phyloP scores from a whole-genome alignment of 2,329 filamentous ascomycete species.

The Colletotrichum australisinense region DNA sequence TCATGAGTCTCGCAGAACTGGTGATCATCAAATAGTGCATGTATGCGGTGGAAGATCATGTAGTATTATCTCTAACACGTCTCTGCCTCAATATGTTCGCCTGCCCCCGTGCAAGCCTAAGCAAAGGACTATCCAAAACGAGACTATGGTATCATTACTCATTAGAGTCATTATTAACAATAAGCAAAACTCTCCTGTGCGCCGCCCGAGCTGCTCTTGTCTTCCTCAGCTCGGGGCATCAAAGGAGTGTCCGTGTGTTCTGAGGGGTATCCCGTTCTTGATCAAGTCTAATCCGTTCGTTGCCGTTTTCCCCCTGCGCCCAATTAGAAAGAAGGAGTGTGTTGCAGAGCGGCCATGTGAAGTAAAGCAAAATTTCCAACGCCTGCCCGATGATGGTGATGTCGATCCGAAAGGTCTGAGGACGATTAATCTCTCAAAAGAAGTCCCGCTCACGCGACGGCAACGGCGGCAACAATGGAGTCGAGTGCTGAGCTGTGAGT shows the following conservation, averaged over 20 bases:
- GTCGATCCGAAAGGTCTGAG: not conserved
- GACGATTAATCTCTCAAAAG: not conserved
- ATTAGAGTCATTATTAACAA: constrained; percentile 36
- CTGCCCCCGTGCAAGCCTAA: not conserved
- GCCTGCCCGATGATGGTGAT: constrained; percentile 9
- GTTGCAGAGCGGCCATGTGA: not conserved
- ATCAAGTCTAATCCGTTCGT: constrained; percentile 21
- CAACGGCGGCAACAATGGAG: constrained; percentile 71
- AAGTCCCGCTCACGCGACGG: constrained; percentile 43
- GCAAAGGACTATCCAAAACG: not conserved
- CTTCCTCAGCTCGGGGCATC: constrained; percentile 1
- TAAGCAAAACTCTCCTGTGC: not conserved
- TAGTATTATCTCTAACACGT: constrained; percentile 8
- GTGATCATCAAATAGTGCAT: not conserved
- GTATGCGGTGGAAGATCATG: not conserved
- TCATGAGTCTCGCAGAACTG: not conserved
- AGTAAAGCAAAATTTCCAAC: constrained; percentile 4
- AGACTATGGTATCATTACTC: constrained; percentile 36
- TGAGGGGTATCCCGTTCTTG: constrained; percentile 30
- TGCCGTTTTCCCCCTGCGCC: constrained; percentile 22
- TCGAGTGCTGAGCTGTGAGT: constrained; percentile 76
- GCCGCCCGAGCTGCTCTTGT: constrained; percentile 15
- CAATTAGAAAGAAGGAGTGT: not conserved
- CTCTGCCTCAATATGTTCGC: not conserved
- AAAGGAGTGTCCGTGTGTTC: constrained; percentile 18